phyloP scores from a whole-genome alignment of 768 basidiomycete genomes.

The Pulveroboletus sp. region DNA sequence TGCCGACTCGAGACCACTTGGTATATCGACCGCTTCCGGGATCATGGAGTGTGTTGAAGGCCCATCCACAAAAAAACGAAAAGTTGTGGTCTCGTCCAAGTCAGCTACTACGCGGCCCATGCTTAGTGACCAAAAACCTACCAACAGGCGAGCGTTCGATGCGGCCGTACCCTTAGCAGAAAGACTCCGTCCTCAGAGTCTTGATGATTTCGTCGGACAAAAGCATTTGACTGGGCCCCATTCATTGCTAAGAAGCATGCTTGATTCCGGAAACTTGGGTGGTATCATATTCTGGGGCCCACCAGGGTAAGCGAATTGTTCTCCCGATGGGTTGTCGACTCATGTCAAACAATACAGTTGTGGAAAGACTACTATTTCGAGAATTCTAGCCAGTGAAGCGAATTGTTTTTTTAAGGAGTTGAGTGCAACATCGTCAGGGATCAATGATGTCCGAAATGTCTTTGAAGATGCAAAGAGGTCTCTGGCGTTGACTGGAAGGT shows the following conservation, averaged over 20 bases:
- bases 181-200: conserved; percentile 57
- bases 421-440: conserved; percentile 67
- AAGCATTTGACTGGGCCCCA: conserved; percentile 54
- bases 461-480: conserved; percentile 74
- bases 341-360: conserved; percentile 37
- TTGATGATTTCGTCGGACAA: conserved; percentile 76
- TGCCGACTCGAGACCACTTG: conserved; percentile 5
- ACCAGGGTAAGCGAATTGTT: conserved; percentile 46
- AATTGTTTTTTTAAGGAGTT: conserved; percentile 71
- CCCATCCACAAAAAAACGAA: conserved; percentile 31
- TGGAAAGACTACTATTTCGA: conserved; percentile 75
- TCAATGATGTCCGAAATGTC: conserved; percentile 67
- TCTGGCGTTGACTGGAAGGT: conserved; percentile 66
- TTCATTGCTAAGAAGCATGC: conserved; percentile 52
- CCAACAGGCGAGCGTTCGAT: conserved; percentile 18
- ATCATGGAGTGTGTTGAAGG: neutral
- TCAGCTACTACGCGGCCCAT: conserved; percentile 5
- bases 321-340: neutral
- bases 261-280: conserved; percentile 51
- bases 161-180: conserved; percentile 61
- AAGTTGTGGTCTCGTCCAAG: conserved; percentile 11
- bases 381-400: conserved; percentile 60
- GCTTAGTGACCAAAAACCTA: conserved; percentile 16
- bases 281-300: conserved; percentile 76
- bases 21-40: conserved; percentile 13